These are phyloP conservation scores for Candida ficus DNA, from an alignment of 805 yeast species.

Conservation along the genomic window DNA sequence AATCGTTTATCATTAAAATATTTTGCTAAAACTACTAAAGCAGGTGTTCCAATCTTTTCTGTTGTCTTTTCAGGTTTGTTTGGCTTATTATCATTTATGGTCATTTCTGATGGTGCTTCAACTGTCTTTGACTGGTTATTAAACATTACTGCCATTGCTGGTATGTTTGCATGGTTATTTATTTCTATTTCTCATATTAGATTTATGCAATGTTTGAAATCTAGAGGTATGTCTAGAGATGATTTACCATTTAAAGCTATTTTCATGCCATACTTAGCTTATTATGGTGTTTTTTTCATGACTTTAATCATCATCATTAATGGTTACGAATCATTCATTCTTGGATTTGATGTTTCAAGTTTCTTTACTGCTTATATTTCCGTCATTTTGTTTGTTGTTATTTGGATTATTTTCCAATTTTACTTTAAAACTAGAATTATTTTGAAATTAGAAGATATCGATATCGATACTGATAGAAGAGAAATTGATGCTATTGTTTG, in stretches of 20 bases:
- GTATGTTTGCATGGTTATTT: slow-evolving; percentile 68
- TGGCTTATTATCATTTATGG: slow-evolving; percentile 62
- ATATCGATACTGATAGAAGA: slow-evolving; percentile 63
- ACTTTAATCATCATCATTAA: slow-evolving; percentile 59
- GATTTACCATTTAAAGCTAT: slow-evolving; percentile 69
- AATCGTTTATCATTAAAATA: slow-evolving; percentile 51
- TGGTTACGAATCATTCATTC: slow-evolving; percentile 63
- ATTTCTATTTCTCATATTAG: slow-evolving; percentile 62
- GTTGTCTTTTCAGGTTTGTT: slow-evolving; percentile 52
- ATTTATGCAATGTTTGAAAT: slow-evolving; percentile 60
- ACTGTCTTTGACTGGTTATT: slow-evolving; percentile 68
- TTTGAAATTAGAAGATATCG: slow-evolving; percentile 51
- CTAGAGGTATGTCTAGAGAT: slow-evolving; percentile 61
- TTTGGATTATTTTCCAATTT: slow-evolving; percentile 52
- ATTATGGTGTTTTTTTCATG: slow-evolving; percentile 53
- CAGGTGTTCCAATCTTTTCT: slow-evolving; percentile 55
- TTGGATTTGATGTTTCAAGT: slow-evolving; percentile 41
- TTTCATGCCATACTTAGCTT: slow-evolving; percentile 62
- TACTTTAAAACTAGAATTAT: slow-evolving; percentile 44
- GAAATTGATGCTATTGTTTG: slow-evolving; percentile 54
- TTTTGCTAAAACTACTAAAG: slow-evolving; percentile 42
- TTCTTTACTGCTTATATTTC: slow-evolving; percentile 75
- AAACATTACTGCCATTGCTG: slow-evolving; percentile 71
- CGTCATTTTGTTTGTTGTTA: slow-evolving; percentile 48
- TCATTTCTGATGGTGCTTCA: slow-evolving; percentile 44